A percentile compares a stretch with the other conserved stretches of the same genome.
phyloP scores from a whole-genome alignment of 208 protist species.

The Crithidia mellificae region DNA sequence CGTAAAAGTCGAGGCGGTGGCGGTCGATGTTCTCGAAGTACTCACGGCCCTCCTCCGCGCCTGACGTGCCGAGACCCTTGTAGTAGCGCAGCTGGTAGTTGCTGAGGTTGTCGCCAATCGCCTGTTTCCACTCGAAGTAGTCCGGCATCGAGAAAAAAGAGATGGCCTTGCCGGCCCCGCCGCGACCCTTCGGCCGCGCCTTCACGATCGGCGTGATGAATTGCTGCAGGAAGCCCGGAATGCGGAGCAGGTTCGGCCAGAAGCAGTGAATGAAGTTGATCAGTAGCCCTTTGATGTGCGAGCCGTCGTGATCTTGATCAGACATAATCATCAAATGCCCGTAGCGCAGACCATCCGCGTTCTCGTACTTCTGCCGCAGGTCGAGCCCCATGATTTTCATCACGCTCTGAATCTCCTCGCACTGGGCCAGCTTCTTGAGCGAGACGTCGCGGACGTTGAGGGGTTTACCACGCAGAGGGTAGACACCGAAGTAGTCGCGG shows the following conservation, averaged over 20 bases:
- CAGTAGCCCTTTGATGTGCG: slow-evolving; percentile 99
- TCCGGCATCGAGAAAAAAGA: slow-evolving; percentile 99
- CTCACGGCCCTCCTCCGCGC: slow-evolving; percentile 97
- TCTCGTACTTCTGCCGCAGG: slow-evolving; percentile 91
- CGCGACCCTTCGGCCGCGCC: slow-evolving; percentile 85
- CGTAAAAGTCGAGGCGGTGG: slow-evolving; percentile 97
- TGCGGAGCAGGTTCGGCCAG: slow-evolving; percentile 98
- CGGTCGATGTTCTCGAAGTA: slow-evolving; percentile 98
- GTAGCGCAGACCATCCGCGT: slow-evolving; percentile 95
- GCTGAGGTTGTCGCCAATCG: slow-evolving; percentile 57
- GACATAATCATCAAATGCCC: slow-evolving; percentile 99
- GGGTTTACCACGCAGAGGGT: slow-evolving; percentile 99
- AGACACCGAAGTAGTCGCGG: slow-evolving; percentile 99
- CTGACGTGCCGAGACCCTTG: slow-evolving; percentile 99
- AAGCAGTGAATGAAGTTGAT: slow-evolving; percentile 99
- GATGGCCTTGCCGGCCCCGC: slow-evolving; percentile 55
- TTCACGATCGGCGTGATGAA: slow-evolving; percentile 99
- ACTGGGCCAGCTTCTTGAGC: slow-evolving; percentile 93
- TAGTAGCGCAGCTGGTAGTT: slow-evolving; percentile 99
- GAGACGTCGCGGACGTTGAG: slow-evolving; percentile 99
- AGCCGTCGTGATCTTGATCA: slow-evolving; percentile 99
- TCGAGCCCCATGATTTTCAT: slow-evolving; percentile 97
- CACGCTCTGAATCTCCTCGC: slow-evolving; percentile 95
- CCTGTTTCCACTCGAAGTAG: slow-evolving; percentile 96
- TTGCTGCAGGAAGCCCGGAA: slow-evolving; percentile 97